Evolutionary conservation across 371 early-diverging fungal genomes (phyloP).

Genomic region (Funneliformis caledonium): DNA sequence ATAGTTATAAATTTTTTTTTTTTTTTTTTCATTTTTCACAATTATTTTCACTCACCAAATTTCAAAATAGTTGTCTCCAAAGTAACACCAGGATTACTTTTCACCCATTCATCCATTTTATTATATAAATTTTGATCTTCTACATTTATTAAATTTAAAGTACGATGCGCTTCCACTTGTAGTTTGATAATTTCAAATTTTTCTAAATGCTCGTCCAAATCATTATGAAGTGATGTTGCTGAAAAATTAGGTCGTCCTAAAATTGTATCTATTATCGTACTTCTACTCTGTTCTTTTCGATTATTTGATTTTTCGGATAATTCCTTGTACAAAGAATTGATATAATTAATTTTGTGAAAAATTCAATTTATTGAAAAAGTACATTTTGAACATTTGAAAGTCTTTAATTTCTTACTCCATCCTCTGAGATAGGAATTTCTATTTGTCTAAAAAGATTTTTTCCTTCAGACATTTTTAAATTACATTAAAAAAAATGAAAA

Average conservation of each 20-base stretch:
- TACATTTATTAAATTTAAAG: background rate
- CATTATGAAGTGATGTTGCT: background rate
- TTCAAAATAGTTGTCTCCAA: background rate
- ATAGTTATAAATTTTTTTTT: background rate
- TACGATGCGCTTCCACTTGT: background rate
- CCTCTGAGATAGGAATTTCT: too few species aligned
- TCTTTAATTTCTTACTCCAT: too few species aligned
- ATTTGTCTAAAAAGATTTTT: too few species aligned
- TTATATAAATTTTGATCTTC: slow-evolving; percentile 9
- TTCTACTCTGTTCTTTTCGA: background rate
- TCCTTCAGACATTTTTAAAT: too few species aligned
- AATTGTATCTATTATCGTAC: background rate
- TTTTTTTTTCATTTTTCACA: background rate
- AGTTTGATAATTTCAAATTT: background rate
- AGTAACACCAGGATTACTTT: background rate
- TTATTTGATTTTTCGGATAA: background rate
- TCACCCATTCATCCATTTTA: background rate
- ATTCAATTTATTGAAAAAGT: background rate
- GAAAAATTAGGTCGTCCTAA: background rate
- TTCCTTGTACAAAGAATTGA: background rate
- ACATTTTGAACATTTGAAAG: too few species aligned
- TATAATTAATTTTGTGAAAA: background rate
- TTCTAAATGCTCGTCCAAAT: too few species aligned
- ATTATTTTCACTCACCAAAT: background rate
- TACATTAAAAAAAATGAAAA: too few species aligned